Conservation (phyloP, 2,329 filamentous ascomycete genomes). For the Tolypocladium album region DNA sequence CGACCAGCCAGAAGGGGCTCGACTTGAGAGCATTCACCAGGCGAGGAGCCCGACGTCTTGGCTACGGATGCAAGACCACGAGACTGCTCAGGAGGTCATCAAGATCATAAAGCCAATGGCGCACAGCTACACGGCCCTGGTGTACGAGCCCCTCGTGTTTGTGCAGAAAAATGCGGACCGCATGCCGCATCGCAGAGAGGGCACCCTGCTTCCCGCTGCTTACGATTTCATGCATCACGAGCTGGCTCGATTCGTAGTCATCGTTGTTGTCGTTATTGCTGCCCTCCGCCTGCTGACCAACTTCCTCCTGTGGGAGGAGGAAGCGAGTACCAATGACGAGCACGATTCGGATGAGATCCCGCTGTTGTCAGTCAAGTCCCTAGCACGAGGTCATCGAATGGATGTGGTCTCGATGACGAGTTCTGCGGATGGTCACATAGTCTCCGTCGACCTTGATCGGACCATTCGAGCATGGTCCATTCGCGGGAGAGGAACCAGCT, state of each 20-base stretch:
- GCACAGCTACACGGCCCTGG: conserved; percentile 61
- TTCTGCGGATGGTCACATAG: conserved; percentile 52
- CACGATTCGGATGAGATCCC: conserved; percentile 33
- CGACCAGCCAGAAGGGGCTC: conserved; percentile 23
- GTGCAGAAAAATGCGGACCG: conserved; percentile 60
- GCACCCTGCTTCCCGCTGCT: conserved; percentile 22
- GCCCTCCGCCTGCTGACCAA: conserved; percentile 62
- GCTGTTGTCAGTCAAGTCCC: conserved; percentile 46
- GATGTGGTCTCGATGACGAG: conserved; percentile 57
- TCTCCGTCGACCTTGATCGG: conserved; percentile 61
- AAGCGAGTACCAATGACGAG: conserved; percentile 32
- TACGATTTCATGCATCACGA: conserved; percentile 60
- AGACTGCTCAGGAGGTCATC: conserved; percentile 67
- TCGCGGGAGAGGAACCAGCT: conserved; percentile 30
- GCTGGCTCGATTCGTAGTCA: conserved; percentile 47
- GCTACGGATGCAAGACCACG: conserved; percentile 68
- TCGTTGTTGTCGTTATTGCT: conserved; percentile 51
- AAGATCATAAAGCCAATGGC: conserved; percentile 62
- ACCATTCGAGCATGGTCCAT: conserved; percentile 56
- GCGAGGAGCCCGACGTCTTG: conserved; percentile 67
- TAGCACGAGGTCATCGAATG: conserved; percentile 53
- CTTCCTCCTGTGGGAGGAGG: conserved; percentile 60
- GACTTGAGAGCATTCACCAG: conserved; percentile 56
- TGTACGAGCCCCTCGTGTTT: conserved; percentile 66
- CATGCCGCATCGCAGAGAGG: conserved; percentile 35